Evolutionary conservation across 305 asterid species (phyloP).

Genomic region (Fraxinus sp.): DNA sequence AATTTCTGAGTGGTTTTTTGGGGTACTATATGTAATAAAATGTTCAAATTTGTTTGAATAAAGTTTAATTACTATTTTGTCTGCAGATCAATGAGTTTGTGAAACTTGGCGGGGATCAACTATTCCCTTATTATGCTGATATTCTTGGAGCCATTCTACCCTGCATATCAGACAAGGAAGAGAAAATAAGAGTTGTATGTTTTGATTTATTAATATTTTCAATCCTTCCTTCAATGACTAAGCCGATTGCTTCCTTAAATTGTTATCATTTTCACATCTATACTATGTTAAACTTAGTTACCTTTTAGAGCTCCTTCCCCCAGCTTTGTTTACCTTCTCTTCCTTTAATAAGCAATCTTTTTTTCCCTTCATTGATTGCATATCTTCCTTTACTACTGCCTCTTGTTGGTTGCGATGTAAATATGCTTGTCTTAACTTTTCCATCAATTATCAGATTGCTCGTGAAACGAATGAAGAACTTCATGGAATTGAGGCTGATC

Average conservation of each 20-base stretch:
- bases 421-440: conserved; percentile 24
- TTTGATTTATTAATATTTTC: conserved; percentile 16
- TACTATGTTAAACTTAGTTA: not conserved
- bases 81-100: conserved; percentile 93
- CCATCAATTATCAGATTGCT: conserved; percentile 62
- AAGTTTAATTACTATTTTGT: conserved; percentile 24
- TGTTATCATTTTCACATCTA: not conserved
- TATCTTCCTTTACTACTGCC: conserved; percentile 13
- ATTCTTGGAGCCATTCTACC: conserved; percentile 96
- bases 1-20: conserved; percentile 17
- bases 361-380: conserved; percentile 5
- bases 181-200: conserved; percentile 95
- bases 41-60: conserved; percentile 16
- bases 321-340: not conserved
- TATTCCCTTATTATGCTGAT: conserved; percentile 96
- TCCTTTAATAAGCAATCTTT: not conserved
- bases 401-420: conserved; percentile 21
- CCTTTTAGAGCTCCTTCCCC: not conserved
- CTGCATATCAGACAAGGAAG: conserved; percentile 98
- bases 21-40: not conserved
- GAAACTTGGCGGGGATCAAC: conserved; percentile 99
- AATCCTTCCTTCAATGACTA: conserved; percentile 22
- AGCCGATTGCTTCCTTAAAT: not conserved
- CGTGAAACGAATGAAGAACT: conserved; percentile 98
- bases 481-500: conserved; percentile 78